phyloP scores from a whole-genome alignment of 192 early-diverging fungal genomes.

The Gryganskiella cystojenkinii region DNA sequence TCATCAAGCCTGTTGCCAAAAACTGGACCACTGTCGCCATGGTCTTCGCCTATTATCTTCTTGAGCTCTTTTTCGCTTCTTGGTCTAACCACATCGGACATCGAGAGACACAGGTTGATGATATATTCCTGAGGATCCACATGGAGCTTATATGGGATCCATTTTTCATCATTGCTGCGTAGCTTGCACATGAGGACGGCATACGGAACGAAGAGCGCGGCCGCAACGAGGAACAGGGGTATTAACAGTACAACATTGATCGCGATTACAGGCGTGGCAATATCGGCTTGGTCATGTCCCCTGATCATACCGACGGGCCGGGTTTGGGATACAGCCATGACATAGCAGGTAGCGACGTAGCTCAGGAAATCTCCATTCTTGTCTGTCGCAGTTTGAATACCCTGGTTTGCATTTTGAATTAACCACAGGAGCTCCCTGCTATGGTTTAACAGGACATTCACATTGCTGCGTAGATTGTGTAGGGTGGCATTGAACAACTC shows the following conservation, averaged over 20 bases:
- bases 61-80: not conserved
- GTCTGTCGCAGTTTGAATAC: too few relatives aligned
- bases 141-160: slow-evolving; percentile 7
- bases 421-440: not conserved
- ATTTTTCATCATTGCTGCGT: slow-evolving; percentile 2
- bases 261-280: slow-evolving; percentile 14
- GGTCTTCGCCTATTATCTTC: not conserved
- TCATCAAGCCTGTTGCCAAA: too few relatives aligned
- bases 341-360: slow-evolving; percentile 11
- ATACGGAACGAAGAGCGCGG: slow-evolving; percentile 5
- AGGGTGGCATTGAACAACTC: not conserved
- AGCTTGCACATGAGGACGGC: slow-evolving; percentile 7
- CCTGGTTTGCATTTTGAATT: not conserved
- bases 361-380: not conserved
- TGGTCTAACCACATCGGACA: not conserved
- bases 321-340: not conserved
- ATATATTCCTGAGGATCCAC: slow-evolving; percentile 12
- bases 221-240: slow-evolving; percentile 4
- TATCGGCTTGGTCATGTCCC: slow-evolving; percentile 6
- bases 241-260: slow-evolving; percentile 11
- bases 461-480: not conserved
- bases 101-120: slow-evolving; percentile 12
- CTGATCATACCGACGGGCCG: slow-evolving; percentile 10
- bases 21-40: too few relatives aligned
- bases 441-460: slow-evolving; percentile 4